A percentile compares a stretch with the other conserved stretches of the same genome.
Conservation (phyloP, 2,329 filamentous ascomycete species). For the Penicillium sp. region DNA sequence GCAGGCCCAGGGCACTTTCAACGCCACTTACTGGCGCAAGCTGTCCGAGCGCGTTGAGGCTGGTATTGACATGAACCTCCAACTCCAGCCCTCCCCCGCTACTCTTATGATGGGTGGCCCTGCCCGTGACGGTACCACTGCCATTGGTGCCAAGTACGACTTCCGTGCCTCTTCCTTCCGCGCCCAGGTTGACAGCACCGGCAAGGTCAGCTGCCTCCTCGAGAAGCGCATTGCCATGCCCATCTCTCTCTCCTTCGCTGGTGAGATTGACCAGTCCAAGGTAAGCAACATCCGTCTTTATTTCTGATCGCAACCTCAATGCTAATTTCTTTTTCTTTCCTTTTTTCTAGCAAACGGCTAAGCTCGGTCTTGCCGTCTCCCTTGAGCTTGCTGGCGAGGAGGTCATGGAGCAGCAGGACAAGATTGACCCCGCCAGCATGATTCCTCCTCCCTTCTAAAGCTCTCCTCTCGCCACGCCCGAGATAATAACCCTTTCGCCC, state of each 20-base stretch:
- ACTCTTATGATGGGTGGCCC: constrained; percentile 66
- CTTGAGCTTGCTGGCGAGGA: constrained; percentile 79
- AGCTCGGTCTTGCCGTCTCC: constrained; percentile 87
- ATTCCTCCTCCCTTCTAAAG: constrained; percentile 45
- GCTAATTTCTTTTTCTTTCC: constrained; percentile 4
- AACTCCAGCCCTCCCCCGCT: constrained; percentile 58
- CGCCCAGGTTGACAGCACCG: constrained; percentile 88
- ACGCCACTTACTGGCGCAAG: constrained; percentile 85
- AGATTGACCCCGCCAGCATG: constrained; percentile 36
- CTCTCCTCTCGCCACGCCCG: constrained; percentile 9
- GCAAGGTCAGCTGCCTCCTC: constrained; percentile 82
- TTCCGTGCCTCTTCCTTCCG: constrained; percentile 93
- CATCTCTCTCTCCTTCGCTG: constrained; percentile 87
- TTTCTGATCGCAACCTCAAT: background rate
- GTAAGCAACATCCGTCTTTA: constrained; percentile 48
- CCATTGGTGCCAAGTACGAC: constrained; percentile 93
- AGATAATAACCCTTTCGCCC: constrained; percentile 27
- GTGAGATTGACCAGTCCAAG: constrained; percentile 90
- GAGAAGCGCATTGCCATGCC: constrained; percentile 94
- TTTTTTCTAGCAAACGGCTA: constrained; percentile 68
- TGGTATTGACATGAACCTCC: constrained; percentile 86
- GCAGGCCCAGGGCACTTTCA: constrained; percentile 76
- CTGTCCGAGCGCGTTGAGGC: constrained; percentile 93
- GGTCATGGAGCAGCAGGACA: constrained; percentile 74
- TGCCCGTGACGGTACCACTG: constrained; percentile 79